Percentiles rank a stretch among this genome's conserved stretches.
These are phyloP conservation scores for Grammothele lineata DNA, from an alignment of 768 basidiomycete species.

Conservation along the genomic window DNA sequence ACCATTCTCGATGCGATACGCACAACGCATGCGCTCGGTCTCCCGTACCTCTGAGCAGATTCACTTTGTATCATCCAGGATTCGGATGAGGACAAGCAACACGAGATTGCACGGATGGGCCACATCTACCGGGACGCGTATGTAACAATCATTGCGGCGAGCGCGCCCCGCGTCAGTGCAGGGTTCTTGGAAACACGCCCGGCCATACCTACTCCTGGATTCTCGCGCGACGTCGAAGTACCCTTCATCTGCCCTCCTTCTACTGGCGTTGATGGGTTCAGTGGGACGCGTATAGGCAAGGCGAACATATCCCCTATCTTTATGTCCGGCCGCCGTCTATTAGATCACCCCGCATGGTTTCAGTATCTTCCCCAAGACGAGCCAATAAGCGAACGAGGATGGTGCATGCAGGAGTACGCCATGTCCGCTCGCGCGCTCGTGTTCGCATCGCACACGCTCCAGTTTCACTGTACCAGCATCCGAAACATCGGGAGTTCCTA, in stretches of 20 bases:
- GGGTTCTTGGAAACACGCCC: conserved; percentile 8
- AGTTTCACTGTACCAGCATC: conserved; percentile 4
- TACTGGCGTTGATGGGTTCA: too few relatives aligned
- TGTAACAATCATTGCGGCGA: conserved; percentile 12
- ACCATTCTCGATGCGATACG: conserved; percentile 10
- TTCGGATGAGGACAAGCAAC: conserved; percentile 1
- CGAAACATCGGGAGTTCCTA: conserved; percentile 2
- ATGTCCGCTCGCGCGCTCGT: conserved; percentile 6
- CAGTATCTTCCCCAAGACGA: conserved; percentile 1
- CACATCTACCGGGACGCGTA: conserved; percentile 3
- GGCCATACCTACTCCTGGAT: not conserved
- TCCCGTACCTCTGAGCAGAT: conserved; percentile 12
- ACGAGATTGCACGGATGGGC: conserved; percentile 3
- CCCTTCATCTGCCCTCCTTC: not conserved
- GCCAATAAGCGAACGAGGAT: conserved; percentile 5
- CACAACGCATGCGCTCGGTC: not conserved
- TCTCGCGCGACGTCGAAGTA: not conserved
- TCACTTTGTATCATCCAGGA: conserved; percentile 13
- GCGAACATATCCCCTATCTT: too few relatives aligned
- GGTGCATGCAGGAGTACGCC: conserved; percentile 9
- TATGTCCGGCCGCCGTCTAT: not conserved
- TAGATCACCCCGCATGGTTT: not conserved
- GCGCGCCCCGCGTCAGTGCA: not conserved
- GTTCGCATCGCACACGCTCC: conserved; percentile 8
- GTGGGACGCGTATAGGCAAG: too few relatives aligned